These are phyloP conservation scores for Funneliformis mosseae DNA, from an alignment of 192 early-diverging fungal species.

Conservation along the genomic window DNA sequence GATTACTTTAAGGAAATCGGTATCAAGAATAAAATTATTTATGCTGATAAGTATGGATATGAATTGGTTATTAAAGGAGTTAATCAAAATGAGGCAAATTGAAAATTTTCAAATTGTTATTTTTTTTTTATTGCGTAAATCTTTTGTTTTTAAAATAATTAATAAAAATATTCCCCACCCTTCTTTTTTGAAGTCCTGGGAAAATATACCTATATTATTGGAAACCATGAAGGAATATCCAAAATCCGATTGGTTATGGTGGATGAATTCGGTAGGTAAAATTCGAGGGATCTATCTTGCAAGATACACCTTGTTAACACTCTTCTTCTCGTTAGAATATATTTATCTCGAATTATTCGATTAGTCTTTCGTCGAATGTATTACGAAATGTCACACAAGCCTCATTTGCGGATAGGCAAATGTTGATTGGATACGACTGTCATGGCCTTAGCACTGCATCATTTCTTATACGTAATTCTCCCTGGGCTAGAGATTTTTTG, in stretches of 20 bases:
- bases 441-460: constrained; percentile 1
- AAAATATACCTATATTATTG: not conserved
- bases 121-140: no score
- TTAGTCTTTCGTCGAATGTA: not conserved
- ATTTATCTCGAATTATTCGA: not conserved
- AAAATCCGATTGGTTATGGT: constrained; percentile 8
- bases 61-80: not conserved
- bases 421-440: constrained; percentile 9
- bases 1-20: not conserved
- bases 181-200: not conserved
- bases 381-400: not conserved
- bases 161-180: no score
- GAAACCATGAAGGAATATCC: constrained; percentile 18
- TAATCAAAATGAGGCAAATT: not conserved
- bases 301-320: not conserved
- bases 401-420: not conserved
- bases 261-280: not conserved
- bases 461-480: constrained; percentile 13
- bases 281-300: not conserved
- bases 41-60: not conserved
- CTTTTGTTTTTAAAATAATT: no score
- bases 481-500: constrained; percentile 6
- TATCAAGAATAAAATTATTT: not conserved
- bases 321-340: not conserved
- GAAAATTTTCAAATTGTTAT: no score